phyloP scores from a whole-genome alignment of 495 filamentous ascomycete genomes.

The Penicillium cataractarum region DNA sequence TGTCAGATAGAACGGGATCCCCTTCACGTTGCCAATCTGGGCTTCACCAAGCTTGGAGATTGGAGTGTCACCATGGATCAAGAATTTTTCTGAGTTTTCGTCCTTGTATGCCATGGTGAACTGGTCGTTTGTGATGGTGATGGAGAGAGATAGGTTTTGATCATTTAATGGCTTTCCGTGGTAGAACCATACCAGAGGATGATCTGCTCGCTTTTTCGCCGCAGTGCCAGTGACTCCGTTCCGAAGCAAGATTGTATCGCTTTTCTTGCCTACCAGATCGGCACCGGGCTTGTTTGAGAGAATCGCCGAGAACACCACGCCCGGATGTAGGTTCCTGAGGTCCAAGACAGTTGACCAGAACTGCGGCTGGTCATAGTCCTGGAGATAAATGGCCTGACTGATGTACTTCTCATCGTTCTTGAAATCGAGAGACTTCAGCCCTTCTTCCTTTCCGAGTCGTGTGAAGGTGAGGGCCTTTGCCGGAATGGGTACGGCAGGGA shows the following conservation, averaged over 20 bases:
- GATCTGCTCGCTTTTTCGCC: constrained; percentile 6
- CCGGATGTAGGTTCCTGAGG: constrained; percentile 11
- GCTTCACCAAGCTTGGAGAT: constrained; percentile 13
- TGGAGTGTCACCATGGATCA: constrained; percentile 10
- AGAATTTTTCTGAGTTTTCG: background rate
- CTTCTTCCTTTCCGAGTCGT: background rate
- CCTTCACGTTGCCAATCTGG: constrained; percentile 7
- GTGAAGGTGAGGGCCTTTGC: constrained; percentile 8
- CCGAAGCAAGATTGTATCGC: constrained; percentile 9
- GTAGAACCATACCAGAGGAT: constrained; percentile 10
- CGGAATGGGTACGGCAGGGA: constrained; percentile 2
- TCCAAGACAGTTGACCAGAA: constrained; percentile 10
- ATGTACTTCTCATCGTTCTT: background rate
- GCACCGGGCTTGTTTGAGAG: constrained; percentile 10
- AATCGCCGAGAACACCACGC: constrained; percentile 16
- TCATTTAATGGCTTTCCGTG: constrained; percentile 18
- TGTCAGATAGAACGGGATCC: constrained; percentile 10
- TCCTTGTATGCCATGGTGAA: constrained; percentile 13
- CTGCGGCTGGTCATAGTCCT: constrained; percentile 2
- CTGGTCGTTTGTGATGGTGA: constrained; percentile 14
- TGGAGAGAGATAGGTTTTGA: constrained; percentile 6
- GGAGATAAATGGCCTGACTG: constrained; percentile 11
- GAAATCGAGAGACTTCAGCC: constrained; percentile 7
- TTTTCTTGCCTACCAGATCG: background rate
- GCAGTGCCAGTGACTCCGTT: constrained; percentile 18